A percentile compares a stretch with the other conserved stretches of the same genome.
phyloP scores from a whole-genome alignment of 2,329 filamentous ascomycete genomes.

The Huntiella moniliformis region DNA sequence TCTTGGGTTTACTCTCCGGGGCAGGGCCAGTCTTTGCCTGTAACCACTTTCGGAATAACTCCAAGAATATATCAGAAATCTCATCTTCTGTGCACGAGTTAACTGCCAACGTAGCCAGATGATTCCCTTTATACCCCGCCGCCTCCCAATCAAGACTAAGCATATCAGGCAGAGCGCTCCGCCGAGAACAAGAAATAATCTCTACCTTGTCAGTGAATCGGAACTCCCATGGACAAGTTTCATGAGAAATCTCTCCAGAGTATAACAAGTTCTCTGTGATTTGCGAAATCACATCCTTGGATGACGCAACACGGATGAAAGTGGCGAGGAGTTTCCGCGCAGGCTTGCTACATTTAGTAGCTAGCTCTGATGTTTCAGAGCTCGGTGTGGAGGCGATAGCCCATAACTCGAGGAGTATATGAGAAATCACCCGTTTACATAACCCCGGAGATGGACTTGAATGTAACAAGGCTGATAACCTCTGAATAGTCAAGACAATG shows the following conservation, averaged over 20 bases:
- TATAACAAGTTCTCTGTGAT: constrained; percentile 38
- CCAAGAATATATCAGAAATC: constrained; percentile 40
- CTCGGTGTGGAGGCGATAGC: constrained; percentile 26
- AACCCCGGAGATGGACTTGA: constrained; percentile 50
- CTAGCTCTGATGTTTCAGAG: constrained; percentile 22
- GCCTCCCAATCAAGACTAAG: constrained; percentile 23
- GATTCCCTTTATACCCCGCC: constrained; percentile 28
- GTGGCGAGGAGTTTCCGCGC: constrained; percentile 34
- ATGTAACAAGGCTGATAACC: constrained; percentile 36
- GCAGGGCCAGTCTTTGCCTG: constrained; percentile 14
- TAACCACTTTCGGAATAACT: constrained; percentile 41
- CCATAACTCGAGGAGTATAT: constrained; percentile 45
- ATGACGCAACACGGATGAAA: constrained; percentile 38
- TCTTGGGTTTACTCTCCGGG: constrained; percentile 15
- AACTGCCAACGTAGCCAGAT: constrained; percentile 30
- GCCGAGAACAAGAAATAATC: constrained; percentile 20
- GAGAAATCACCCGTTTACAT: constrained; percentile 39
- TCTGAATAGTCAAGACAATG: constrained; percentile 31
- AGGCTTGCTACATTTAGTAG: constrained; percentile 25
- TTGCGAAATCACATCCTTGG: constrained; percentile 26
- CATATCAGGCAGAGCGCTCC: constrained; percentile 8
- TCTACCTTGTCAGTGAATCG: constrained; percentile 27
- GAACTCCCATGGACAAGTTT: constrained; percentile 33
- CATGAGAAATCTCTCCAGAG: constrained; percentile 23
- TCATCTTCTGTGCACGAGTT: constrained; percentile 34